A percentile compares a stretch with the other conserved stretches of the same genome.
phyloP scores from a whole-genome alignment of 2,329 filamentous ascomycete species.

The Aspergillus alliaceus region DNA sequence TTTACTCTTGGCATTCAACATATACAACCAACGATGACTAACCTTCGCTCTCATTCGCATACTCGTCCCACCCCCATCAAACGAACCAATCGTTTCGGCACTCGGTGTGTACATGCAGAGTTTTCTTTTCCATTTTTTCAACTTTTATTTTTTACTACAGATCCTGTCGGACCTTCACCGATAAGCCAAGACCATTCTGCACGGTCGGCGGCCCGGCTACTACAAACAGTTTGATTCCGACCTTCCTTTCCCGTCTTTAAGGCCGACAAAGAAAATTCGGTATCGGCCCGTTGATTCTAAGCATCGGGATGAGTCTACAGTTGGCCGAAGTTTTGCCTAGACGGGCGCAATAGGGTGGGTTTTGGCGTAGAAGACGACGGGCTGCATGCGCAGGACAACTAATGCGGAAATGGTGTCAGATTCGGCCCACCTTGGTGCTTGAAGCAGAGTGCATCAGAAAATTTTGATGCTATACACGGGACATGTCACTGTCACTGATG shows the following conservation, averaged over 20 bases:
- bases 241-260: neutral
- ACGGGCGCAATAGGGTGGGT: neutral
- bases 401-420: neutral
- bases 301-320: neutral
- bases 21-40: neutral
- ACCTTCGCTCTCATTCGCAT: neutral
- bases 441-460: neutral
- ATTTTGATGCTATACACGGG: neutral
- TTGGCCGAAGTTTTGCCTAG: constrained; percentile 1
- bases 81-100: neutral
- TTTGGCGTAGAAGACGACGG: neutral
- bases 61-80: neutral
- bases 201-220: neutral
- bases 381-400: neutral
- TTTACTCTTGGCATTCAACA: neutral
- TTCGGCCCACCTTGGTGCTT: neutral
- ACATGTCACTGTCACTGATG: too few relatives aligned
- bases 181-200: neutral
- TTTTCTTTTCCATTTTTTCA: neutral
- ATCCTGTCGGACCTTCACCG: neutral
- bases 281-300: neutral
- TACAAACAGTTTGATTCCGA: neutral
- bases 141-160: neutral
- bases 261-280: constrained; percentile 1
- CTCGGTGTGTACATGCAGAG: neutral